Conservation (phyloP, 169 alveolate genomes). For the Perkinsus chesapeaki region DNA sequence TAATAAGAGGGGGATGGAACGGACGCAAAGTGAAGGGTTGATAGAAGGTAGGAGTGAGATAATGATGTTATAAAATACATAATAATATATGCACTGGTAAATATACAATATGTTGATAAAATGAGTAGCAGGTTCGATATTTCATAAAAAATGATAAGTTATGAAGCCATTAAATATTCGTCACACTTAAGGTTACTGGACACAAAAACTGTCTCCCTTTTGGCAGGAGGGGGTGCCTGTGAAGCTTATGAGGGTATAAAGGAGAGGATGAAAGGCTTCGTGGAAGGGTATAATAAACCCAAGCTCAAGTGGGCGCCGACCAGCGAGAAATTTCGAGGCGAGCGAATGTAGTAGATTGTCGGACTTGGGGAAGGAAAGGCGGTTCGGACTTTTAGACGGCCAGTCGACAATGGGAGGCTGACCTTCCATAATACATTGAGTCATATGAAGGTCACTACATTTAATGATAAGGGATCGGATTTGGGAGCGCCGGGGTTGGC, state of each 20-base stretch:
- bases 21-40: too few species aligned
- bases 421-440: neutral
- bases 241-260: neutral
- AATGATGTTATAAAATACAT: too few species aligned
- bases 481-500: neutral
- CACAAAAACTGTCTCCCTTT: too few species aligned
- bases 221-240: neutral
- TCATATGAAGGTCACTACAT: neutral
- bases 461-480: neutral
- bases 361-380: neutral
- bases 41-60: too few species aligned
- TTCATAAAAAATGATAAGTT: too few species aligned
- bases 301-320: neutral
- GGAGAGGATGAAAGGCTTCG: neutral
- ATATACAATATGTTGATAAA: too few species aligned
- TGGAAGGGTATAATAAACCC: neutral
- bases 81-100: too few species aligned
- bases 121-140: too few species aligned
- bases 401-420: neutral
- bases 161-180: too few species aligned
- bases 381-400: neutral
- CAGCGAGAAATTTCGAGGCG: neutral
- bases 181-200: too few species aligned
- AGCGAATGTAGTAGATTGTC: neutral
- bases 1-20: neutral